Base-by-base conservation (phyloP, 768 basidiomycete species). In the Bullera alba region DNA sequence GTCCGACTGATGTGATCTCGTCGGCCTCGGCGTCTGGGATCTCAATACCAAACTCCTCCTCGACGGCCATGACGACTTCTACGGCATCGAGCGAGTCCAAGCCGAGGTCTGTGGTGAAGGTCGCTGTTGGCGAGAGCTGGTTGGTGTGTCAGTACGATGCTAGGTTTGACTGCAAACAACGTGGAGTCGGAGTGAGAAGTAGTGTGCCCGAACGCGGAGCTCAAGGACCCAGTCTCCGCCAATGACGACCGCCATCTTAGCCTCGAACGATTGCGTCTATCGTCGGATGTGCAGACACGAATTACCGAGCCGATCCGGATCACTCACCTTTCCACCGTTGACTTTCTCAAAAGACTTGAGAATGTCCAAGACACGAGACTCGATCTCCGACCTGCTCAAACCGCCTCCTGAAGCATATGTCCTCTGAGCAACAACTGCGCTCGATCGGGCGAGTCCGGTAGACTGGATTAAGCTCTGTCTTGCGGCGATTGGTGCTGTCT, bases 31-130 rank as follows among this genome's bases (percentile, higher is more conserved):
- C 83, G 67, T 99, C 95, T 15, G 95, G 93, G 66, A 99, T 99
- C 75, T 97, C 95, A 70, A 99, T 92, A 25, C 81, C 79, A 72
- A 99, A 99, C 68, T 97, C 95, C 89, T 97, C 95, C 76, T 99
- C 95, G 60, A 99, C 85, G 34, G 93, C 90, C 91, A 99, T 95
- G 63, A 97, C 87, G 23, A 96, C 91, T 74, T 99, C 95, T 17
- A 99, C 92, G 17, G 91, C 81, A 73, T 99, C 95, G 70, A 99
- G 77, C 64, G 91, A 96, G 75, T 99, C 95, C 27, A 95, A 79
- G 26, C 87, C 89, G 45, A 95, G 79, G 77, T 95, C 88, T 39
- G 81, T 78, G 45, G 81, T 75, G 73, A 95, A 91, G 10, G 80
- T 78, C 10, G 87, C 77, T 28, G 78, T 66, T 8, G 80, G 60